A percentile compares a stretch with the other conserved stretches of the same genome.
Conservation (phyloP, 768 basidiomycete genomes). For the Paxillus ammoniavirescens region DNA sequence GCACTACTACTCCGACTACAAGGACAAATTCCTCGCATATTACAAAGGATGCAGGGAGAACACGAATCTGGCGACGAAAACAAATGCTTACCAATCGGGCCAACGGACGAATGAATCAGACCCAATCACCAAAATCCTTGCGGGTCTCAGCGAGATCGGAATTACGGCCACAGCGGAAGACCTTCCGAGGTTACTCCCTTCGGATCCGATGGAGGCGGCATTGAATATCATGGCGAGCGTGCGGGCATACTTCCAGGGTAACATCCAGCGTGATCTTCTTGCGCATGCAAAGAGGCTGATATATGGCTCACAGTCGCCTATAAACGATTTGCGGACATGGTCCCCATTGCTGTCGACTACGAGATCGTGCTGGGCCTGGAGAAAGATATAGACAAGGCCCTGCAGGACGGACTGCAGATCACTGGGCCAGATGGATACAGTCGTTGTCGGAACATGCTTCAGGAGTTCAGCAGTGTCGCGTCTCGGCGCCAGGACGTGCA, state of each 20-base stretch:
- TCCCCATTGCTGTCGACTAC: conserved; percentile 38
- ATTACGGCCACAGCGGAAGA: conserved; percentile 39
- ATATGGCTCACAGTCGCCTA: conserved; percentile 35
- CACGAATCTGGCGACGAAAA: not conserved
- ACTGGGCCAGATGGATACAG: conserved; percentile 43
- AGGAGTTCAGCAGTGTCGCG: conserved; percentile 45
- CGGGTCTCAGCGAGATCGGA: conserved; percentile 7
- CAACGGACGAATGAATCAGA: not conserved
- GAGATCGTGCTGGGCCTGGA: conserved; percentile 43
- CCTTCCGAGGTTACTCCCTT: conserved; percentile 44
- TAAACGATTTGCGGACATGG: conserved; percentile 39
- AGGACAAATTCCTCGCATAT: conserved; percentile 44
- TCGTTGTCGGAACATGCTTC: conserved; percentile 48
- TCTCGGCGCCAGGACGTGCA: conserved; percentile 44
- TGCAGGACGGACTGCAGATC: conserved; percentile 49
- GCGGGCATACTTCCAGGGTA: conserved; percentile 70
- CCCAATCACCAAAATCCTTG: conserved; percentile 29
- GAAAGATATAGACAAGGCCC: conserved; percentile 39
- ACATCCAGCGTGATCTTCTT: not conserved
- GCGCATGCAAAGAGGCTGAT: not conserved
- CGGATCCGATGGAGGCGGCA: conserved; percentile 53
- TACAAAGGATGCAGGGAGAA: conserved; percentile 37
- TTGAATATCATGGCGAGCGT: conserved; percentile 66
- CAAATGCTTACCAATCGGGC: not conserved
- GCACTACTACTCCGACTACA: conserved; percentile 47